Conservation (phyloP, 305 asterid species). For the Fraxinus xanthoxyloides region DNA sequence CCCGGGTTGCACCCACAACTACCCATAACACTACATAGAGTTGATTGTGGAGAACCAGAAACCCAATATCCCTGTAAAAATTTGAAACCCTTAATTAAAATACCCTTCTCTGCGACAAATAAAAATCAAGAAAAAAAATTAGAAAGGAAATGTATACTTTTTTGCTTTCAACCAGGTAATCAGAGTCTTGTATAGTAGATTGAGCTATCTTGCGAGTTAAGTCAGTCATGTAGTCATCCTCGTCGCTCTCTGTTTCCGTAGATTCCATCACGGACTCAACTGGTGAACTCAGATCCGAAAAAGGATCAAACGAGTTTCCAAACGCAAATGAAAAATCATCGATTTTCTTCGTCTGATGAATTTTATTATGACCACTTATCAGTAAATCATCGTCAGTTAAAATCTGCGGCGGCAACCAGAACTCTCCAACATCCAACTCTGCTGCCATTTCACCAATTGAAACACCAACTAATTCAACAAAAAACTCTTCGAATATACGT, state of each 20-base stretch:
- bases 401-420: constrained; percentile 59
- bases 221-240: constrained; percentile 39
- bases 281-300: constrained; percentile 55
- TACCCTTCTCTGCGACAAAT: not conserved
- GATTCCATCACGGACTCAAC: constrained; percentile 49
- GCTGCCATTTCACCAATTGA: constrained; percentile 32
- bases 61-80: constrained; percentile 30
- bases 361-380: constrained; percentile 29
- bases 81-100: not conserved
- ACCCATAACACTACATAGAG: constrained; percentile 28
- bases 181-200: constrained; percentile 28
- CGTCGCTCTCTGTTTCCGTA: constrained; percentile 48
- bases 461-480: not conserved
- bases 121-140: not conserved
- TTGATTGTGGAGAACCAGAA: constrained; percentile 53
- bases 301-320: constrained; percentile 17
- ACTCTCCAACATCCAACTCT: constrained; percentile 50
- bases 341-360: constrained; percentile 1
- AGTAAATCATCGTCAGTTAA: constrained; percentile 51
- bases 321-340: constrained; percentile 12
- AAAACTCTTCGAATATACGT: not conserved
- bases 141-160: constrained; percentile 25
- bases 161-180: constrained; percentile 13
- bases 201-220: constrained; percentile 31
- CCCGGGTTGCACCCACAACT: constrained; percentile 33